Conservation (phyloP, 495 filamentous ascomycete species). For the Parathielavia hyrcaniae region DNA sequence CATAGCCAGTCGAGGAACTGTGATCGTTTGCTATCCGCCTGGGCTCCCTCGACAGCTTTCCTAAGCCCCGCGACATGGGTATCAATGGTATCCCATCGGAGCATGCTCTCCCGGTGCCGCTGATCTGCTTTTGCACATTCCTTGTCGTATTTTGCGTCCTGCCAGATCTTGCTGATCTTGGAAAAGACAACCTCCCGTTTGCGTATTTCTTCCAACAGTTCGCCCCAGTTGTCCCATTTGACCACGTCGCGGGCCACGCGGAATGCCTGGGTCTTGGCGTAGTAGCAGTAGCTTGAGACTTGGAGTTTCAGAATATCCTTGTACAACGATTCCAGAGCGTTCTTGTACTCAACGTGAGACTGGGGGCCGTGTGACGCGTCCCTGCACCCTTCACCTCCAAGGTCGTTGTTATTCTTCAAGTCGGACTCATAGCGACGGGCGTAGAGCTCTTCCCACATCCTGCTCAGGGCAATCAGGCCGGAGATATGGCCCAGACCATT, state of each 20-base stretch:
- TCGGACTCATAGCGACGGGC: not conserved
- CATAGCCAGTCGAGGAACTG: not conserved
- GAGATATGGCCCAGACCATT: not conserved
- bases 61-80: not conserved
- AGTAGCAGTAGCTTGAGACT: not conserved
- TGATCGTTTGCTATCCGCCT: not conserved
- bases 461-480: not conserved
- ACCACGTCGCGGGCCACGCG: not conserved
- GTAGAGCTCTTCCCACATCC: slow-evolving; percentile 5
- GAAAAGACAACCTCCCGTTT: not conserved
- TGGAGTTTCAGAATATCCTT: not conserved
- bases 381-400: not conserved
- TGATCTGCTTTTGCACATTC: not conserved
- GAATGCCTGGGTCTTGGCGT: not conserved
- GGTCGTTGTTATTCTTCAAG: no score
- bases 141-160: not conserved
- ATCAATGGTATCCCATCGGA: not conserved
- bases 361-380: not conserved
- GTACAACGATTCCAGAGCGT: not conserved
- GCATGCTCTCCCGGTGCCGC: not conserved
- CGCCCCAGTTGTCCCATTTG: slow-evolving; percentile 2
- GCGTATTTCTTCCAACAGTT: not conserved
- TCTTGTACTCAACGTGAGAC: not conserved
- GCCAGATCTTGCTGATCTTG: not conserved
- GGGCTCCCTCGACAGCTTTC: not conserved